These are phyloP conservation scores for Rhodotorula sp. DNA, from an alignment of 1,284 basidiomycete species.

Conservation along the genomic window DNA sequence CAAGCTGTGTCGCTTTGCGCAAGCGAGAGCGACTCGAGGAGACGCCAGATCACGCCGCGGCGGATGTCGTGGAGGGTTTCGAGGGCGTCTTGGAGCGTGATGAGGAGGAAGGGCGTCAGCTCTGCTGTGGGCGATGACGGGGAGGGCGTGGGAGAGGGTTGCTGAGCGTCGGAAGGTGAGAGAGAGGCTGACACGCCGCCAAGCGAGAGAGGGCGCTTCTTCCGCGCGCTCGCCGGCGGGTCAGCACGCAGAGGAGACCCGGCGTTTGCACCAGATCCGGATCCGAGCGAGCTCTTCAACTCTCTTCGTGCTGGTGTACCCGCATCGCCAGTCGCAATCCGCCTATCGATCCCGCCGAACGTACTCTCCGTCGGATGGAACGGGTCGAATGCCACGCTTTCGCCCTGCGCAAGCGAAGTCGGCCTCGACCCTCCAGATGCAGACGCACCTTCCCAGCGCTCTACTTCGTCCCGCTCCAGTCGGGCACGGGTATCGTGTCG, in stretches of 20 bases:
- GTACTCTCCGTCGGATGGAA: conserved; percentile 24
- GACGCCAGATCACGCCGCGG: conserved; percentile 18
- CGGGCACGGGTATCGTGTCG: conserved; percentile 11
- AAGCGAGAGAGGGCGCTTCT: not conserved
- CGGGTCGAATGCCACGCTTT: conserved; percentile 6
- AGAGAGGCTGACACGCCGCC: too few relatives aligned
- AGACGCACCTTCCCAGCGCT: not conserved
- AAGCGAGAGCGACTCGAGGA: conserved; percentile 11
- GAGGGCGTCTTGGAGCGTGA: conserved; percentile 12
- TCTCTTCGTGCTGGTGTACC: too few relatives aligned
- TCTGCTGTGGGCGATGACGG: not conserved
- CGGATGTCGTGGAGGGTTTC: conserved; percentile 13
- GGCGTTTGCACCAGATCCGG: too few relatives aligned
- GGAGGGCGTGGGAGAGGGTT: not conserved
- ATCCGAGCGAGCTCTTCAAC: too few relatives aligned
- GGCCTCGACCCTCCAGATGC: not conserved
- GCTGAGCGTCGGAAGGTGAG: not conserved
- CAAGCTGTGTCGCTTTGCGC: not conserved
- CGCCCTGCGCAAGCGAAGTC: too few relatives aligned
- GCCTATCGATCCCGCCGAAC: conserved; percentile 33
- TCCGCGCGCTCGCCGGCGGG: too few relatives aligned
- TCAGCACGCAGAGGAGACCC: not conserved
- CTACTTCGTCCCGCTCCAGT: conserved; percentile 7
- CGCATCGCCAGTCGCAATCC: not conserved
- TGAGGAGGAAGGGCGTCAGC: not conserved